Evolutionary conservation across 192 early-diverging fungal species (phyloP).

Genomic region (Dissophora globulifera): DNA sequence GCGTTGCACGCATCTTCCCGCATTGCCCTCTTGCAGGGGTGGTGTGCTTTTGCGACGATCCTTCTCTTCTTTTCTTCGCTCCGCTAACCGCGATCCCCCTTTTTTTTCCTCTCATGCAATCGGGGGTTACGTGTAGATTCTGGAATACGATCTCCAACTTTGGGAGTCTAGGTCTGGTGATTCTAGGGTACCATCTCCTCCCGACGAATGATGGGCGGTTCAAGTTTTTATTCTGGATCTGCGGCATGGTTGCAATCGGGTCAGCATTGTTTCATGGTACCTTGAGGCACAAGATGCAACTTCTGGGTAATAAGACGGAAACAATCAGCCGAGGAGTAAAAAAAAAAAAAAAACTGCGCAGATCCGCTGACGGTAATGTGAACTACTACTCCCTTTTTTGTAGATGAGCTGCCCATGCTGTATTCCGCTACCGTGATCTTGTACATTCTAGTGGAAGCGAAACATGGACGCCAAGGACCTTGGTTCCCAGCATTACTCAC

Average conservation of each 20-base stretch:
- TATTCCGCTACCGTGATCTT: constrained; percentile 37
- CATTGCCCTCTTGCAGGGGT: too few relatives aligned
- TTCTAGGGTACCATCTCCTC: constrained; percentile 59
- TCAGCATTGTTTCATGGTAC: constrained; percentile 83
- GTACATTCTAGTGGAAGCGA: constrained; percentile 51
- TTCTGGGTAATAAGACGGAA: constrained; percentile 66
- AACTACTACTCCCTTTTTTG: background rate
- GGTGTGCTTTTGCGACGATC: too few relatives aligned
- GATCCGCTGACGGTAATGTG: too few relatives aligned
- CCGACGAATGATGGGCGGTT: constrained; percentile 51
- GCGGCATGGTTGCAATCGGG: constrained; percentile 71
- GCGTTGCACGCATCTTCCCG: too few relatives aligned
- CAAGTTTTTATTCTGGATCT: constrained; percentile 53
- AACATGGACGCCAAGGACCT: constrained; percentile 55
- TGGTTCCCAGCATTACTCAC: constrained; percentile 56
- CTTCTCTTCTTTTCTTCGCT: too few relatives aligned
- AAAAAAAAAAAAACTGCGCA: constrained; percentile 4
- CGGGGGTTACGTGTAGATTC: too few relatives aligned
- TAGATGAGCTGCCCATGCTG: constrained; percentile 48
- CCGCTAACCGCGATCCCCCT: background rate
- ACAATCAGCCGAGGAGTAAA: too few relatives aligned
- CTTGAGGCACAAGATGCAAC: constrained; percentile 73
- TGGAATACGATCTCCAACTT: constrained; percentile 73
- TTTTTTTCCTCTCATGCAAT: background rate
- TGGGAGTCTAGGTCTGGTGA: constrained; percentile 63